Evolutionary conservation across 176 grass and related monocot species (phyloP), one percentile per base, ranked within the genome.

Genomic region (Zoysia pacifica): DNA sequence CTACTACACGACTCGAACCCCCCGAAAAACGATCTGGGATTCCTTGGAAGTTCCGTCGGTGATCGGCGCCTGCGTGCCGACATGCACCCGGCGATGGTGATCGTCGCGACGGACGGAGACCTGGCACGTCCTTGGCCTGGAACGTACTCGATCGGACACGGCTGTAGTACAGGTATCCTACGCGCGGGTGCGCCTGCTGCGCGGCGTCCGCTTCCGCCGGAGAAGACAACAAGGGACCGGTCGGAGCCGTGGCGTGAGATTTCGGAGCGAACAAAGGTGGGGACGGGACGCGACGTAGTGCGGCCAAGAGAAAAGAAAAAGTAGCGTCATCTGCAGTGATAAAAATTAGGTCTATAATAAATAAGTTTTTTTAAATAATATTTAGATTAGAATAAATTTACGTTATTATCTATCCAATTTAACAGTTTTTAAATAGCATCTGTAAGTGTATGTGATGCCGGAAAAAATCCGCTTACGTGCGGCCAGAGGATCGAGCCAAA

Each of bases 1-100:
- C 2, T 62, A 19, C 28, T 53, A 45, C 19, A 69, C 3, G 65
- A 62, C 54, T 53, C 13, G 7, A 6, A 6, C 36, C 8, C 47
- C 46, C 5, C 11, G 2, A 47, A 82, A 74, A 86, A 67, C 6
- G 82, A 86, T 52, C 78, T 60, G 78, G 58, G 59, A 85, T 85
- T 59, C 67, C 64, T 85, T 85, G 87, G 60, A 67, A 2, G 55
- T n/a, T 18, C 12, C 14, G 4, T 28, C 28, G 28, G 28, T 28
- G 28, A 28, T 28, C 28, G 28, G 64, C 67, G 20, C 20, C 42
- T 11, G 9, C 42, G 45, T 49, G 45, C 67, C 45, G 45, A 49
- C 68, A 9, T 70, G 20, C 47, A 51, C 5, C 47, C 69, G 47
- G 35, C 20, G 69, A 51, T 3, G 46, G 47, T 5, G 20, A 50